Conservation (phyloP, 148 eudicot genomes). For the Cornus suecica region DNA sequence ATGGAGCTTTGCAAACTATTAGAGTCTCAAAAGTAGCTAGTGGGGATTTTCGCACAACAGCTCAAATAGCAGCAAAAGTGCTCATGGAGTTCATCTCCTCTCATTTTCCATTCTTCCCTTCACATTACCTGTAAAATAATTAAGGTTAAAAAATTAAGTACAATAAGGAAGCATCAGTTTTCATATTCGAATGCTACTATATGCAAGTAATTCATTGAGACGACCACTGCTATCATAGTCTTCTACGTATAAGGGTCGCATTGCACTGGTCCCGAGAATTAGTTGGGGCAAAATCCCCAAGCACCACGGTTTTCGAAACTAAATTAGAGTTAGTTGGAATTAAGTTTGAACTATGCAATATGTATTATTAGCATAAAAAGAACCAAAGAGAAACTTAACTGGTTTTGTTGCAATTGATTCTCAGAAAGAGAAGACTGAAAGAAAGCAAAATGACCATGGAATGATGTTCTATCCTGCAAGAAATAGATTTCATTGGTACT, state of each 20-base stretch:
- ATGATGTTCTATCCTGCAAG: slow-evolving; percentile 27
- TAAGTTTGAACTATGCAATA: not conserved
- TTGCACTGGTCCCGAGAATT: no score
- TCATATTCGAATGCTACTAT: no score
- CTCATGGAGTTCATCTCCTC: not conserved
- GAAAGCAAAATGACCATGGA: slow-evolving; percentile 26
- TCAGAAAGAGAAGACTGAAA: slow-evolving; percentile 17
- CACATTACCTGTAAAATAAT: slow-evolving; percentile 25
- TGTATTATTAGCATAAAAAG: not conserved
- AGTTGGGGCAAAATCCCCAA: no score
- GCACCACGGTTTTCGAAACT: no score
- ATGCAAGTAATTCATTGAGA: no score
- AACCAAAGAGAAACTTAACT: slow-evolving; percentile 23
- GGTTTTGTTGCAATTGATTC: slow-evolving; percentile 32
- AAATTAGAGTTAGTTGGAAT: no score
- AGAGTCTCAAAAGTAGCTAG: no score
- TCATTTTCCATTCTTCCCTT: slow-evolving; percentile 25
- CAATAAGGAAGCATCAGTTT: not conserved
- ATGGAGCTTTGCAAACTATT: no score
- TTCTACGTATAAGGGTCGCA: no score
- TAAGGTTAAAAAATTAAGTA: not conserved
- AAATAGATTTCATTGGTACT: not conserved
- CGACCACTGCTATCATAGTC: no score
- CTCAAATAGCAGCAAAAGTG: slow-evolving; percentile 1
- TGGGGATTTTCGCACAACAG: not conserved